phyloP scores from a whole-genome alignment of 768 basidiomycete genomes.

The Psilocybe azurescens region DNA sequence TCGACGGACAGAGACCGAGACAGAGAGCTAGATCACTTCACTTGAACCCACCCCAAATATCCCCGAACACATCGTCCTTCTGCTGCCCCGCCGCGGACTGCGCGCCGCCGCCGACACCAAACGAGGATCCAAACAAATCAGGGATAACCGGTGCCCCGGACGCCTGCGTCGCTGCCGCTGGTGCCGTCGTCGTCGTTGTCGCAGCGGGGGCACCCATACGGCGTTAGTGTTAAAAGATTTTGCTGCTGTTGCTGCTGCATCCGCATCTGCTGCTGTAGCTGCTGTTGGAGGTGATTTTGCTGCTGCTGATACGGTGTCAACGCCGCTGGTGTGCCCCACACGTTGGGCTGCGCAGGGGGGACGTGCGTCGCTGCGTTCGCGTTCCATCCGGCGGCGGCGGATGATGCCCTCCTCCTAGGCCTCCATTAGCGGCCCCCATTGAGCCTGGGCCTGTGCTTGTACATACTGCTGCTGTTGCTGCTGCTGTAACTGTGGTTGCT shows the following conservation, averaged over 20 bases:
- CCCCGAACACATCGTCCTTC: constrained; percentile 81
- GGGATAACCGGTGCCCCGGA: constrained; percentile 25
- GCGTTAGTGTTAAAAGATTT: constrained; percentile 56
- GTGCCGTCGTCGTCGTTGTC: neutral
- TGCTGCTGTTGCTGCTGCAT: constrained; percentile 38
- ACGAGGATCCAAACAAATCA: constrained; percentile 41
- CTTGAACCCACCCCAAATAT: constrained; percentile 87
- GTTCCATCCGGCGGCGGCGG: too few relatives aligned
- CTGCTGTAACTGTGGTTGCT: constrained; percentile 12
- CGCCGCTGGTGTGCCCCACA: constrained; percentile 41
- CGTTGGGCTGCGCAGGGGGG: constrained; percentile 37
- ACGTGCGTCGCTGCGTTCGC: constrained; percentile 30
- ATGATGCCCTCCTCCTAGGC: constrained; percentile 65
- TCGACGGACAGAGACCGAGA: too few relatives aligned
- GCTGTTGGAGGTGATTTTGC: constrained; percentile 28
- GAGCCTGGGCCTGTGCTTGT: constrained; percentile 3
- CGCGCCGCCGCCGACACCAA: neutral
- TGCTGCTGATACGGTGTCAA: constrained; percentile 16
- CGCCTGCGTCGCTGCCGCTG: constrained; percentile 5
- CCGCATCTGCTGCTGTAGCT: constrained; percentile 25
- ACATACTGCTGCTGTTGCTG: neutral
- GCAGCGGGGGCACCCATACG: constrained; percentile 51
- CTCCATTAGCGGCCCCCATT: constrained; percentile 28
- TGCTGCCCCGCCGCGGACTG: constrained; percentile 6
- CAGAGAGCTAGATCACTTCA: constrained; percentile 31